A percentile compares a stretch with the other conserved stretches of the same genome.
Conservation (phyloP, 345 rosid genomes). For the Syzygium oleosum region DNA sequence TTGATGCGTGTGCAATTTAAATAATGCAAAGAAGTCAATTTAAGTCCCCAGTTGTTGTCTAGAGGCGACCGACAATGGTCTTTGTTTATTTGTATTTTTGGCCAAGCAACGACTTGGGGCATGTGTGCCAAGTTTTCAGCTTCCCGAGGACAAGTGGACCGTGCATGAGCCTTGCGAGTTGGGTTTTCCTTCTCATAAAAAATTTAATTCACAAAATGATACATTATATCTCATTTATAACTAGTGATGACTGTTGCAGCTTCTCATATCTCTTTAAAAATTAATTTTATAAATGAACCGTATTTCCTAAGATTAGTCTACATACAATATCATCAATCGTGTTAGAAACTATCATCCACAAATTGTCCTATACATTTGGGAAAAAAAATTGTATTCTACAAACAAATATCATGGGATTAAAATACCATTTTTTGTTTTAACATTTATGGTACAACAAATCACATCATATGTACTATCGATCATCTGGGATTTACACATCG, state of each 20-base stretch:
- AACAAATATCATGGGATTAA: not conserved
- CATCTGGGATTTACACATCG: not conserved
- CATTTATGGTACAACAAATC: accelerated
- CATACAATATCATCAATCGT: not conserved
- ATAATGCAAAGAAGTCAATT: not conserved
- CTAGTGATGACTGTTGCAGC: accelerated
- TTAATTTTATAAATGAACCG: not conserved
- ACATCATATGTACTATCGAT: too few relatives aligned
- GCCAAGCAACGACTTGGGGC: too few relatives aligned
- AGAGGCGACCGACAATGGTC: too few relatives aligned
- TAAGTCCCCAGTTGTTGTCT: not conserved
- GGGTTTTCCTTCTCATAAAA: not conserved
- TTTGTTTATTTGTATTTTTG: too few relatives aligned
- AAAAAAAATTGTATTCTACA: too few relatives aligned
- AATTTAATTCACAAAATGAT: not conserved
- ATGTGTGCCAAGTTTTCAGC: too few relatives aligned
- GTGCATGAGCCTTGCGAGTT: too few relatives aligned
- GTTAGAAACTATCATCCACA: not conserved
- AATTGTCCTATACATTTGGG: not conserved
- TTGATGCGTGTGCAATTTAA: not conserved
- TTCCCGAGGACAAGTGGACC: too few relatives aligned
- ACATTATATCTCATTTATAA: not conserved
- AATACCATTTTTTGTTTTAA: too few relatives aligned
- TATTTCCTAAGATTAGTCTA: accelerated
- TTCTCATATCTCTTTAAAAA: not conserved